Evolutionary conservation across 2,329 filamentous ascomycete species (phyloP).

Genomic region (Curvularia hawaiiensis): DNA sequence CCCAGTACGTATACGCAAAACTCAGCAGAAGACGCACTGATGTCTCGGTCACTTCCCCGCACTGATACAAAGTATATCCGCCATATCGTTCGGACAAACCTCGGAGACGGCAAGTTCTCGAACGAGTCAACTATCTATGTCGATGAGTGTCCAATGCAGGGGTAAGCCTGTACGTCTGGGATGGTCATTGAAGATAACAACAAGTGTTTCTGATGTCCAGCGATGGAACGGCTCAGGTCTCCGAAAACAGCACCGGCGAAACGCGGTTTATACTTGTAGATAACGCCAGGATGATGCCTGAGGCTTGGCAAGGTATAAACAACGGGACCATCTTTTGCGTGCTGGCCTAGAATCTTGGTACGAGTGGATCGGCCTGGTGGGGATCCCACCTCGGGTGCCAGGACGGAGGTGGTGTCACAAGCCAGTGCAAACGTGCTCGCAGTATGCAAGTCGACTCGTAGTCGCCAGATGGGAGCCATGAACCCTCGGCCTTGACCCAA

Average conservation of each 20-base stretch:
- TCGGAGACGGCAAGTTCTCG: neutral
- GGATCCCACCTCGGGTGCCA: neutral
- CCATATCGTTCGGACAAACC: neutral
- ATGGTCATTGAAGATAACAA: neutral
- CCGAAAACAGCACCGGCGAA: neutral
- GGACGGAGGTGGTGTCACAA: neutral
- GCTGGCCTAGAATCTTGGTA: slow-evolving; percentile 9
- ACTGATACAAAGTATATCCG: neutral
- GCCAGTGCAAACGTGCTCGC: neutral
- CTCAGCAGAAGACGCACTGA: neutral
- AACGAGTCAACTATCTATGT: neutral
- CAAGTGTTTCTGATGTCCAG: neutral
- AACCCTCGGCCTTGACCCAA: neutral
- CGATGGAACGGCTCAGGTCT: neutral
- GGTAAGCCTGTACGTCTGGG: neutral
- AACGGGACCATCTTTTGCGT: slow-evolving; percentile 1
- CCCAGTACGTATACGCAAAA: neutral
- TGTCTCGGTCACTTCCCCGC: neutral
- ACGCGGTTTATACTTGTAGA: neutral
- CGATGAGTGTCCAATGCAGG: neutral
- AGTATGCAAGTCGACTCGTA: neutral
- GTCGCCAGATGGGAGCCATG: neutral
- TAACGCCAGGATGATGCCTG: slow-evolving; percentile 1
- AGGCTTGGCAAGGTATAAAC: slow-evolving; percentile 9
- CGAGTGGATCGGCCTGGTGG: neutral